Percentiles rank a stretch among this genome's conserved stretches.
phyloP scores from a whole-genome alignment of 2,329 filamentous ascomycete species.

The Lecanoromycetidae sp. region DNA sequence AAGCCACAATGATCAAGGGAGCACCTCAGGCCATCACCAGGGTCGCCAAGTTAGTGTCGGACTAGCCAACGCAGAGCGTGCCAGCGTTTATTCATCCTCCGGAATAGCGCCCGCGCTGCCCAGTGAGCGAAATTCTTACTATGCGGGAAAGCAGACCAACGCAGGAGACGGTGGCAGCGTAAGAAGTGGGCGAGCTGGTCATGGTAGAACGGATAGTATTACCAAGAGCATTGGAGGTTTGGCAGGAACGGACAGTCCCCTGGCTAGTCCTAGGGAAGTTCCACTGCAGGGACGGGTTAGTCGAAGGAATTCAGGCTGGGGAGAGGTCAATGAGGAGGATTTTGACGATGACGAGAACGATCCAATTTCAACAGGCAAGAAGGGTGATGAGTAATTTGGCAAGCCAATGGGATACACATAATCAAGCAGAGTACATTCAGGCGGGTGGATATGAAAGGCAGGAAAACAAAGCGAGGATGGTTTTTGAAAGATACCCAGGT shows the following conservation, averaged over 20 bases:
- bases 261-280: constrained; percentile 42
- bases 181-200: constrained; percentile 63
- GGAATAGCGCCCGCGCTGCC: constrained; percentile 53
- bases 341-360: constrained; percentile 24
- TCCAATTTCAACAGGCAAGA: constrained; percentile 3
- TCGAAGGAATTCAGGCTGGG: constrained; percentile 34
- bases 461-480: no score
- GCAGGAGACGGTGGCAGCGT: constrained; percentile 61
- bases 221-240: constrained; percentile 58
- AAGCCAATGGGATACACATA: not conserved
- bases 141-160: constrained; percentile 47
- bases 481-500: not conserved
- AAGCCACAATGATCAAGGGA: constrained; percentile 36
- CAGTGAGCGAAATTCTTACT: constrained; percentile 71
- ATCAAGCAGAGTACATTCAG: not conserved
- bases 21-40: constrained; percentile 29
- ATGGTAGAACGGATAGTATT: constrained; percentile 70
- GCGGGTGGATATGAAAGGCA: not conserved
- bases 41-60: constrained; percentile 39
- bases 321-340: constrained; percentile 31
- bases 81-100: constrained; percentile 63
- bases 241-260: constrained; percentile 42
- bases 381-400: constrained; percentile 1
- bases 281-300: constrained; percentile 25
- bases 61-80: constrained; percentile 45